A percentile compares a stretch with the other conserved stretches of the same genome.
These are phyloP conservation scores for Ophiocordyceps camponoti-floridani DNA, from an alignment of 2,329 filamentous ascomycete genomes.

Conservation along the genomic window DNA sequence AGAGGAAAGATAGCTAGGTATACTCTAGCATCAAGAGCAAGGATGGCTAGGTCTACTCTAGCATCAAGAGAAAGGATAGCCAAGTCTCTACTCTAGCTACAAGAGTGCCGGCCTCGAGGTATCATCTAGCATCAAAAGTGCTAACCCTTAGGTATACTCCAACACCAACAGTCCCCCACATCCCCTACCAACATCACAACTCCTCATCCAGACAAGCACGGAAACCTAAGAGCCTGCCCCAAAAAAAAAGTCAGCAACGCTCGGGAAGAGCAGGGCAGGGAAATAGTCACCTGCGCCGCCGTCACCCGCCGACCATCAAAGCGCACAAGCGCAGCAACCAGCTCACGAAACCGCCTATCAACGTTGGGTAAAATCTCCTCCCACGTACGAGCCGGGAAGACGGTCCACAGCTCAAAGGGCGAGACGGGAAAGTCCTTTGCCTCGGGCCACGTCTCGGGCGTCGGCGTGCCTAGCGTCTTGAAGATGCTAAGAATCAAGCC, in stretches of 20 bases:
- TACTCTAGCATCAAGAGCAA: too few relatives aligned
- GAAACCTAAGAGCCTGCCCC: slow-evolving; percentile 8
- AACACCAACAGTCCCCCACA: not conserved
- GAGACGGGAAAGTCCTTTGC: slow-evolving; percentile 47
- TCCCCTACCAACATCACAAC: not conserved
- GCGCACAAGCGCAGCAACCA: slow-evolving; percentile 49
- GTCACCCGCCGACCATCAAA: slow-evolving; percentile 56
- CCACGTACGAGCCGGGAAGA: slow-evolving; percentile 54
- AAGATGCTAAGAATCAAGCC: slow-evolving; percentile 87
- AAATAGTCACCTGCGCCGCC: slow-evolving; percentile 27
- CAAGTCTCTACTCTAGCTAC: too few relatives aligned
- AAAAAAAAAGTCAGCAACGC: not conserved
- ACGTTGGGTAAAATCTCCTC: slow-evolving; percentile 46
- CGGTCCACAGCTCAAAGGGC: slow-evolving; percentile 80
- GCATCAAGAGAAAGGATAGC: too few relatives aligned
- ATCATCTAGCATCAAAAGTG: too few relatives aligned
- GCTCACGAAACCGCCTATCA: slow-evolving; percentile 37
- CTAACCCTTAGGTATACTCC: too few relatives aligned
- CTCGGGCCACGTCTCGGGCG: slow-evolving; percentile 67
- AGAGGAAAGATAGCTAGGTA: too few relatives aligned
- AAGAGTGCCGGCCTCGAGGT: too few relatives aligned
- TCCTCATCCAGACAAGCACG: slow-evolving; percentile 1
- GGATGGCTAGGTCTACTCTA: too few relatives aligned
- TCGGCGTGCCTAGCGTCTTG: slow-evolving; percentile 75
- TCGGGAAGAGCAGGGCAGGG: not conserved